Evolutionary conservation across 129 eudicot species (phyloP).

Genomic region (Helianthus annuus): HanXRQr2.0-SUNRISE NC_035439.2:96957933-96958432

Average conservation of each 20-base stretch:
- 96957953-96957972: conserved; percentile 14
- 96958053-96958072: too few relatives aligned
- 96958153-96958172: conserved; percentile 70
- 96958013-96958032: background rate
- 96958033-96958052: background rate
- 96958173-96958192: conserved; percentile 90
- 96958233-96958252: conserved; percentile 60
- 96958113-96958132: conserved; percentile 41
- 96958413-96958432: background rate
- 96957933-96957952: conserved; percentile 23
- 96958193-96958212: conserved; percentile 66
- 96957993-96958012: background rate
- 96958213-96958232: conserved; percentile 86
- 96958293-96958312: conserved; percentile 91
- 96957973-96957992: background rate
- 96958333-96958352: conserved; percentile 84
- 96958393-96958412: background rate
- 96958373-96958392: background rate
- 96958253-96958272: conserved; percentile 66
- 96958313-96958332: conserved; percentile 82
- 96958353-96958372: conserved; percentile 61
- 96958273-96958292: conserved; percentile 52
- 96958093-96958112: conserved; percentile 25
- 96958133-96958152: conserved; percentile 67
- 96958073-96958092: background rate